These are phyloP conservation scores for Fremontodendron californicum DNA, from an alignment of 345 rosid genomes.

Conservation along the genomic window DNA sequence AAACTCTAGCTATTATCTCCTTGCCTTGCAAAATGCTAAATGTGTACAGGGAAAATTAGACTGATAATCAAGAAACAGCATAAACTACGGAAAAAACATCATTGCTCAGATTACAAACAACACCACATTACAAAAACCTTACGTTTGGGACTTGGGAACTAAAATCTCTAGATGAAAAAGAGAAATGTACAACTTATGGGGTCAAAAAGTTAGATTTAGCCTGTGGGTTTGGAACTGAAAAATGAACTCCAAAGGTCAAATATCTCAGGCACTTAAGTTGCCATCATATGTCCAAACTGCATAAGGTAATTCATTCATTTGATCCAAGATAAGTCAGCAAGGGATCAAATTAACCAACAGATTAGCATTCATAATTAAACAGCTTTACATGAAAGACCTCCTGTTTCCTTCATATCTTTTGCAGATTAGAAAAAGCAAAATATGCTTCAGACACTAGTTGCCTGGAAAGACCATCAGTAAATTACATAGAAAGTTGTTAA, in stretches of 20 bases:
- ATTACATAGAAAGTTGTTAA: neutral
- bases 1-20: conserved; percentile 90
- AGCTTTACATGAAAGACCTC: neutral
- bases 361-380: neutral
- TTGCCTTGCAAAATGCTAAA: conserved; percentile 90
- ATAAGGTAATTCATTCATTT: neutral
- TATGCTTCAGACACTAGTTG: neutral
- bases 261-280: neutral
- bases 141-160: neutral
- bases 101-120: too few relatives aligned
- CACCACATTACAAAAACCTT: neutral
- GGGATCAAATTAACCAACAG: neutral
- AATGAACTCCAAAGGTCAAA: neutral
- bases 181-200: too few relatives aligned
- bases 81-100: neutral
- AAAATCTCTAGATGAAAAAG: neutral
- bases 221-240: neutral
- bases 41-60: conserved; percentile 2
- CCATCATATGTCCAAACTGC: neutral
- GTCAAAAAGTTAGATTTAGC: too few relatives aligned
- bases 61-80: neutral
- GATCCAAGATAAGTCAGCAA: too few relatives aligned
- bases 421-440: neutral
- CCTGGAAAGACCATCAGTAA: neutral
- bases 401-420: neutral